Base-by-base conservation (phyloP, 495 filamentous ascomycete species). In the Choiromyces venosus region DNA sequence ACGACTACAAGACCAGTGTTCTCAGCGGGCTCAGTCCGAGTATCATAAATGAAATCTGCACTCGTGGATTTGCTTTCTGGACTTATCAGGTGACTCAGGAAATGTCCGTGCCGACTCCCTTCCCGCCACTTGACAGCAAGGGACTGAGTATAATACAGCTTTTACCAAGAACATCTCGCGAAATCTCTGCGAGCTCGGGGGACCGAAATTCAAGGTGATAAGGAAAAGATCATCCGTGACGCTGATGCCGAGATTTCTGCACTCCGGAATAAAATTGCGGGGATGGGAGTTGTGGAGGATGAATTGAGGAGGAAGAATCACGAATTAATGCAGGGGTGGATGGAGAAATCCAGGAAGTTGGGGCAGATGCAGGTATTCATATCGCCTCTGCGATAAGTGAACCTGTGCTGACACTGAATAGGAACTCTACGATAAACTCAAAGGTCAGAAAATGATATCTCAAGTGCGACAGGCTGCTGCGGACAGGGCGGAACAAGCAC, bases 1-100 rank as follows among this genome's bases (percentile, higher is more conserved):
- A 97, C 81, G 95, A 97, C 74, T 97, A 96, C 85, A 97, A 97
- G 80, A 94, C 93, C 0, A 93, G 92, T 73, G 90, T 95, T 14
- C 84, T 99, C 19, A 92, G 92, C 81, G 95, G 95, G 0, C 83
- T 97, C 8, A 91, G 88, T 70, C 95, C 95, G 2, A 90, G 87
- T 52, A 87, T 90, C 16, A 92, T 99, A 69, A 93, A 97, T 87
- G 95, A 97, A 80, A 96, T 93, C 78, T 91, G 94, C 67, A 91
- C 91, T 18, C 87, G 92, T 71, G 95, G 90, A 6, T 82, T 97
- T 70, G 88, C 86, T 21, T 97, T 97, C 79, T 99, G 93, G 91
- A 88, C 89, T 44, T 97, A 97, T 81, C 95, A 98, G 77, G 89
- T 92, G 19, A 91, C 89, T 8, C 93, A 97, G 79, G 92, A 97